Evolutionary conservation across 202 grass and related monocot species (phyloP), one percentile per base, ranked within the genome.

Genomic region (Zizania palustris): DNA sequence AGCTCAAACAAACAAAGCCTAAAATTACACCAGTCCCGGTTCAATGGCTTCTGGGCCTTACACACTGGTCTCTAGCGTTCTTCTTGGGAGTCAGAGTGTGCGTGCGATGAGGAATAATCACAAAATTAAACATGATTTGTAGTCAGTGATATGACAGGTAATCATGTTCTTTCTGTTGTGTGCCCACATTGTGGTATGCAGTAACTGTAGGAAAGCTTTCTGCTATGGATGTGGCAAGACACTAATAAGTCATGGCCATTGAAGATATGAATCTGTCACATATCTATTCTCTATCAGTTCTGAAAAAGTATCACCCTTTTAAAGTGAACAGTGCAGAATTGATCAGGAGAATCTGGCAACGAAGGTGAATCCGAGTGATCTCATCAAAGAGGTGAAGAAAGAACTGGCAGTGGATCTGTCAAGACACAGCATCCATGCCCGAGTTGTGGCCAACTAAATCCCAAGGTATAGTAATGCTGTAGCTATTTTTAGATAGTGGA

Each of bases 221-320:
- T 90, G 87, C 80, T 93, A 97, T 82, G 81, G 49, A 41, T 93
- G 90, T 79, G 80, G 89, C 87, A 77, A 82, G 72, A 57, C 87
- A 69, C 71, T 80, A 78, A 55, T 80, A 78, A 55, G 65, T 60
- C 73, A 78, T 46, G 65, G 1, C 54, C 83, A 75, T 40, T 69
- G 7, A 63, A 69, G 64, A 77, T 54, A n/a, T n/a, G n/a, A n/a
- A n/a, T 18, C 50, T 54, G 16, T 54, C 16, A 54, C 3, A 6
- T 75, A 63, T 41, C 7, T 75, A 37, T 51, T 35, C 44, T 80
- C 54, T 53, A 60, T 11, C 3, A 14, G 9, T 11, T 38, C 71
- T 80, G 44, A 80, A 74, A 51, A 36, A 43, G 9, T 75, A 11
- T 3, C 55, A 4, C 43, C 46, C 36, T 37, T 70, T 40, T 11